Conservation (phyloP, 805 yeast genomes). For the Saturnispora bothae region DNA sequence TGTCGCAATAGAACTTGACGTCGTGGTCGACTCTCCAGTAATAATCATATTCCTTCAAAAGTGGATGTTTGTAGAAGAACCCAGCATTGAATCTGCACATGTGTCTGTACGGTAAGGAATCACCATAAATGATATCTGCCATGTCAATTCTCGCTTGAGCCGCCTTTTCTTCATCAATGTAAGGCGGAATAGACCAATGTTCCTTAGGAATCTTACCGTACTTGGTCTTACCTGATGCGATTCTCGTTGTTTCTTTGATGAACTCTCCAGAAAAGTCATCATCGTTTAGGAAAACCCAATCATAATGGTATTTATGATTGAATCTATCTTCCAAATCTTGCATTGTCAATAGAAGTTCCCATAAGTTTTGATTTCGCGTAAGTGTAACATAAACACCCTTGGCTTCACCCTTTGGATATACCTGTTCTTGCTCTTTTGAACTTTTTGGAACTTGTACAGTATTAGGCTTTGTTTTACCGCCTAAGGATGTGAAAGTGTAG, state of each 20-base stretch:
- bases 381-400: slow-evolving; percentile 60
- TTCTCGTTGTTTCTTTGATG: slow-evolving; percentile 47
- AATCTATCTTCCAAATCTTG: slow-evolving; percentile 81
- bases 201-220: slow-evolving; percentile 71
- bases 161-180: slow-evolving; percentile 62
- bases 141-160: slow-evolving; percentile 42
- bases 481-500: slow-evolving; percentile 3
- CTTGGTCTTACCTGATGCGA: slow-evolving; percentile 65
- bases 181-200: slow-evolving; percentile 82
- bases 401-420: neutral
- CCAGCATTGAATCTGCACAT: slow-evolving; percentile 91
- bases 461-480: neutral
- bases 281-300: slow-evolving; percentile 92
- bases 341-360: slow-evolving; percentile 50
- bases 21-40: slow-evolving; percentile 95
- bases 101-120: slow-evolving; percentile 60
- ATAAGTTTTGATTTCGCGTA: slow-evolving; percentile 62
- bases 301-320: slow-evolving; percentile 70
- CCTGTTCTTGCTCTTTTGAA: neutral
- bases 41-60: slow-evolving; percentile 68
- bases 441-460: neutral
- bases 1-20: slow-evolving; percentile 67
- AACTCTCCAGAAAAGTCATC: slow-evolving; percentile 74
- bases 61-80: slow-evolving; percentile 67
- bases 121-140: slow-evolving; percentile 52